phyloP scores from a whole-genome alignment of 768 basidiomycete species.

The Mrakia blollopis region DNA sequence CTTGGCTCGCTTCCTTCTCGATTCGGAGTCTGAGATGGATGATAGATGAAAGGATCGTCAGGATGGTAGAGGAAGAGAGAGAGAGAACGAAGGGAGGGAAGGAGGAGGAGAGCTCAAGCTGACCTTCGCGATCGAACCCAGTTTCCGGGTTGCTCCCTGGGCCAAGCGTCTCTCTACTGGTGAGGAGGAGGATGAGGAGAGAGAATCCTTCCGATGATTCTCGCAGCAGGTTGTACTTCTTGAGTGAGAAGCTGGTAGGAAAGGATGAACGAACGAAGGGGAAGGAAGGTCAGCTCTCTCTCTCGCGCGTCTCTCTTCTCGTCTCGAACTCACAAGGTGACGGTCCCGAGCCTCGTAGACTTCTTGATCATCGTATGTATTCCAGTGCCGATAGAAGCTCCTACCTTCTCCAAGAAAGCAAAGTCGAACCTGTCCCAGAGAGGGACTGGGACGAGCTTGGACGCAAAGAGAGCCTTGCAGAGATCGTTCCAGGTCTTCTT shows the following conservation, averaged over 20 bases:
- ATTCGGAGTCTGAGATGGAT: background rate
- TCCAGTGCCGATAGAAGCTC: background rate
- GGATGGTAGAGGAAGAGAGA: background rate
- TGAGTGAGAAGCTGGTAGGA: slow-evolving; percentile 41
- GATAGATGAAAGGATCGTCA: background rate
- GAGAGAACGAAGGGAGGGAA: background rate
- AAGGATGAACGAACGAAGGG: background rate
- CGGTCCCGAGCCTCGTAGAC: background rate
- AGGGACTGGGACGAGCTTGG: background rate
- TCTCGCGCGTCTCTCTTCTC: background rate
- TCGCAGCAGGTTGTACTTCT: slow-evolving; percentile 94
- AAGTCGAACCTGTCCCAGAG: slow-evolving; percentile 24
- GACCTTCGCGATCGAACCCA: slow-evolving; percentile 26
- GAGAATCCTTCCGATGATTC: slow-evolving; percentile 98
- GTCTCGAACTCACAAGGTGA: slow-evolving; percentile 13
- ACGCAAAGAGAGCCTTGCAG: slow-evolving; percentile 16
- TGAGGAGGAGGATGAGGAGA: slow-evolving; percentile 76
- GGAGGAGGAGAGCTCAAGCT: background rate
- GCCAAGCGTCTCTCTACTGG: slow-evolving; percentile 23
- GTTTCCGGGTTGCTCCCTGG: slow-evolving; percentile 24
- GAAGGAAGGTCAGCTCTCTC: background rate
- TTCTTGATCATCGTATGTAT: background rate
- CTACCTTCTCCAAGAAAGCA: slow-evolving; percentile 11
- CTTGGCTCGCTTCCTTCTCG: slow-evolving; percentile 14
- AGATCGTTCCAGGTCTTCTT: slow-evolving; percentile 15